Evolutionary conservation across 208 protist genomes (phyloP).

Genomic region (Trypanosoma melophagium): DNA sequence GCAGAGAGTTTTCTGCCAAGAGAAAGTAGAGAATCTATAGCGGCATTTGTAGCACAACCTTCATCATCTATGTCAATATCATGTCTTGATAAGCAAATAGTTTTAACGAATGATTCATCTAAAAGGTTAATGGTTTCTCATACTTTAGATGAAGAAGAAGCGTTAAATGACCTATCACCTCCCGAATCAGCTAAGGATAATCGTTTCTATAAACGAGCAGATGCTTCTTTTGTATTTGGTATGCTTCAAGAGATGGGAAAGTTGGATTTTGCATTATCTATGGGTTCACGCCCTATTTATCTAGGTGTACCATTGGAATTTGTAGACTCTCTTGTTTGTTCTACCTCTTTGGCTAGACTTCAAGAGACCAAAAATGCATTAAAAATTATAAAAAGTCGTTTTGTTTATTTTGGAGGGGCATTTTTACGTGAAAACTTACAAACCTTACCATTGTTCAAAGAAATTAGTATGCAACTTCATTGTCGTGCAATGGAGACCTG

Average conservation of each 20-base stretch:
- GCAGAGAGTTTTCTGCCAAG: too few relatives aligned
- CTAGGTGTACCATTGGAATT: conserved; percentile 3
- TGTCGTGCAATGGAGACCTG: not conserved
- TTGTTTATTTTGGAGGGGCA: conserved; percentile 8
- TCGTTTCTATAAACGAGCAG: conserved; percentile 7
- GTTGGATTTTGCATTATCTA: conserved; percentile 20
- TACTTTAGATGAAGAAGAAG: not conserved
- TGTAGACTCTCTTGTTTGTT: not conserved
- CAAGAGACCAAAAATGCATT: conserved; percentile 19
- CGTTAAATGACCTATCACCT: not conserved
- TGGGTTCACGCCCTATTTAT: conserved; percentile 13
- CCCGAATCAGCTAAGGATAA: not conserved
- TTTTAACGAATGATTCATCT: too few relatives aligned
- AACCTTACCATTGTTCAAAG: conserved; percentile 15
- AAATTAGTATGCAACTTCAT: not conserved
- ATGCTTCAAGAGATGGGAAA: conserved; percentile 12
- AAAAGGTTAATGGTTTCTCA: not conserved
- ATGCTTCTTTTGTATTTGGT: conserved; percentile 20
- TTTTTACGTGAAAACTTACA: conserved; percentile 13
- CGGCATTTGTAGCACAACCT: too few relatives aligned
- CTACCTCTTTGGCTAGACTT: conserved; percentile 5
- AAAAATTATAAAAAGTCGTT: conserved; percentile 1
- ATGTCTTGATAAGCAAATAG: too few relatives aligned
- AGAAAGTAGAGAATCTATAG: too few relatives aligned
- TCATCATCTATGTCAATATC: too few relatives aligned